Conservation (phyloP, 2,329 filamentous ascomycete species). For the Pestalotiopsis sp. region DNA sequence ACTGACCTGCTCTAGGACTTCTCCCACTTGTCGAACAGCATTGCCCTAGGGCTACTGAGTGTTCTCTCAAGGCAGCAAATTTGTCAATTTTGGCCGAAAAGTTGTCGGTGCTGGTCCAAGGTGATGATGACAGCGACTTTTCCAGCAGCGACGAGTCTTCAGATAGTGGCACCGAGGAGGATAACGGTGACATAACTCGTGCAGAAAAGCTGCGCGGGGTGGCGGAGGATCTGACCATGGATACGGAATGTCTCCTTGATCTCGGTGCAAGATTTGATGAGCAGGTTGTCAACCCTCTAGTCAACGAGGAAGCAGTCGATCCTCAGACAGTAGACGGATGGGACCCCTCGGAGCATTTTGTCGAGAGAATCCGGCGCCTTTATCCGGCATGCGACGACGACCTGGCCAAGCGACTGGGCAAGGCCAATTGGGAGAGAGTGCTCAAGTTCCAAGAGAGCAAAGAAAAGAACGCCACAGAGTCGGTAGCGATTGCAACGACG, state of each 20-base stretch:
- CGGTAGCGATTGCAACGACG: neutral
- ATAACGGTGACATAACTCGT: neutral
- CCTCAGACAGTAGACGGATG: neutral
- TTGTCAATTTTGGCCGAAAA: neutral
- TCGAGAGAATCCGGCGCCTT: neutral
- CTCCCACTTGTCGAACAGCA: neutral
- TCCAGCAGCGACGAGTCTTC: neutral
- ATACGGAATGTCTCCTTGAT: constrained; percentile 16
- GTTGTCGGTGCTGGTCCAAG: neutral
- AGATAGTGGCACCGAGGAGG: neutral
- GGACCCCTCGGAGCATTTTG: neutral
- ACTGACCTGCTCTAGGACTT: neutral
- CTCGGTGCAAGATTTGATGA: constrained; percentile 15
- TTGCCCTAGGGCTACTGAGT: neutral
- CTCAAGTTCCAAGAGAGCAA: neutral
- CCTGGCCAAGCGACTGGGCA: neutral
- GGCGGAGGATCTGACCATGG: constrained; percentile 15
- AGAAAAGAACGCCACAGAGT: neutral
- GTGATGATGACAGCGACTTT: constrained; percentile 1
- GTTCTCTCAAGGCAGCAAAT: neutral
- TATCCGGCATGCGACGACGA: neutral
- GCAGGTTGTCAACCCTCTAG: constrained; percentile 9
- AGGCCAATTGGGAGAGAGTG: neutral
- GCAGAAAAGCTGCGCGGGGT: constrained; percentile 11
- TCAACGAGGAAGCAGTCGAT: constrained; percentile 10